Evolutionary conservation across 768 basidiomycete species (phyloP), one percentile per base, ranked within the genome.

Genomic region (Mycena haematopus): DNA sequence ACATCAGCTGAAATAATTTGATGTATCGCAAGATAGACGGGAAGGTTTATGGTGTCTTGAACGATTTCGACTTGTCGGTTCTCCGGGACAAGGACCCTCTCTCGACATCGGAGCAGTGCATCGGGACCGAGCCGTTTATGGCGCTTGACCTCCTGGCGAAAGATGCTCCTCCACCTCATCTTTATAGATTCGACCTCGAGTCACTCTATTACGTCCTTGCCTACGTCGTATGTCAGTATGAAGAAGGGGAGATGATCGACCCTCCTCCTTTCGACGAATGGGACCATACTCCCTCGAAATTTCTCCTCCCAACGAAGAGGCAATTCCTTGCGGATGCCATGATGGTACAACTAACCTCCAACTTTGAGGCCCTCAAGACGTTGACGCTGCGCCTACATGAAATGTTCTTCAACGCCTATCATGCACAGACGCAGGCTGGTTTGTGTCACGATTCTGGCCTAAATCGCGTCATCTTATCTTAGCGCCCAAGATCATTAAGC

Each of bases 1-100:
- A 67, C 61, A 19, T 70, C 73, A 58, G 76, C 72, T 9, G 47
- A 49, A 21, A 72, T 65, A 46, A 76, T 71, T 24, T 59, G 38
- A 57, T 68, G 62, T 64, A 67, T 69, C 24, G 72, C 63, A 4
- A 65, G 70, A n/a, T 67, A 52, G 62, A 69, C 60, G 63, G 68
- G 65, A 25, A 49, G 11, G n/a, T 68, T 68, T 57, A 70, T 65
- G 74, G 63, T 54, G 27, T 63, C 65, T 4, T 73, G n/a, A 63
- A 58, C 22, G 72, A 63, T 59, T 77, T 51, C 67, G 67, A 35
- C 68, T 71, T 42, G 52, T 69, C 31, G 56, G 69, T 19, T 46
- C 68, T 19, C 50, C 68, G n/a, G 9, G 19, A 13, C 3, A 13
- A 17, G 6, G 42, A 19, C 1, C 1, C 8, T 1, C 1, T 9